Percentiles rank a stretch among this genome's conserved stretches.
These are phyloP conservation scores for Phylloporus sp. DNA, from an alignment of 768 basidiomycete genomes.

Conservation along the genomic window DNA sequence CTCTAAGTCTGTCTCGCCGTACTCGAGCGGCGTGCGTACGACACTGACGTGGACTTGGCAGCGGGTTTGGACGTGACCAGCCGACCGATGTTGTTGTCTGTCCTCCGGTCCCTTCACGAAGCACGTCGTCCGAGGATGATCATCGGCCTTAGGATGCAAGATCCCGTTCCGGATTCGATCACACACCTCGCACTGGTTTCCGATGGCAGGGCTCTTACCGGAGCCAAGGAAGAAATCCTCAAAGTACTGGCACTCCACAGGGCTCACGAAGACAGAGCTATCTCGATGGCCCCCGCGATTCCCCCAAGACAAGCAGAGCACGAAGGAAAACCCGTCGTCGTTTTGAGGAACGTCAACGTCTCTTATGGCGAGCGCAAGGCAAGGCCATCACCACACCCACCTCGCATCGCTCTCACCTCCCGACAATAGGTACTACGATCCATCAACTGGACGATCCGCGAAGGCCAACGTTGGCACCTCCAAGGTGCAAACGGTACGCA, in stretches of 20 bases:
- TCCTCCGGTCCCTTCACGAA: conserved; percentile 52
- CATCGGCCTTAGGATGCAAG: conserved; percentile 63
- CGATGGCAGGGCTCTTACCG: conserved; percentile 46
- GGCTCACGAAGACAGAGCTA: neutral
- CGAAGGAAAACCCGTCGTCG: conserved; percentile 44
- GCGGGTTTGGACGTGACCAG: conserved; percentile 72
- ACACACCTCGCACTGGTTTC: conserved; percentile 58
- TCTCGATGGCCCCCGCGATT: neutral
- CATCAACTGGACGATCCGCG: conserved; percentile 76
- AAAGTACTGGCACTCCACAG: conserved; percentile 17
- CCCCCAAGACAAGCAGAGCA: neutral
- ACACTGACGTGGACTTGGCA: conserved; percentile 25
- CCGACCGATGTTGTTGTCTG: conserved; percentile 48
- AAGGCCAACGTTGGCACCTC: conserved; percentile 87
- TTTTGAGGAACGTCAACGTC: conserved; percentile 64
- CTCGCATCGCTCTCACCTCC: neutral
- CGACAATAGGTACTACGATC: conserved; percentile 60
- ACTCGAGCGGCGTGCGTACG: neutral
- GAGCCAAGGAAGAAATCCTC: conserved; percentile 45
- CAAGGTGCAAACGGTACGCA: conserved; percentile 76
- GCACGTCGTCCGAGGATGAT: conserved; percentile 53
- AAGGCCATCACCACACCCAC: conserved; percentile 5
- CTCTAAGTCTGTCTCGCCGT: conserved; percentile 56
- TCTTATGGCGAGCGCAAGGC: conserved; percentile 64
- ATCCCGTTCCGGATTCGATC: conserved; percentile 67